Percentiles rank a stretch among this genome's conserved stretches.
phyloP scores from a whole-genome alignment of 2,329 filamentous ascomycete genomes.

The Fusarium abutilonis region DNA sequence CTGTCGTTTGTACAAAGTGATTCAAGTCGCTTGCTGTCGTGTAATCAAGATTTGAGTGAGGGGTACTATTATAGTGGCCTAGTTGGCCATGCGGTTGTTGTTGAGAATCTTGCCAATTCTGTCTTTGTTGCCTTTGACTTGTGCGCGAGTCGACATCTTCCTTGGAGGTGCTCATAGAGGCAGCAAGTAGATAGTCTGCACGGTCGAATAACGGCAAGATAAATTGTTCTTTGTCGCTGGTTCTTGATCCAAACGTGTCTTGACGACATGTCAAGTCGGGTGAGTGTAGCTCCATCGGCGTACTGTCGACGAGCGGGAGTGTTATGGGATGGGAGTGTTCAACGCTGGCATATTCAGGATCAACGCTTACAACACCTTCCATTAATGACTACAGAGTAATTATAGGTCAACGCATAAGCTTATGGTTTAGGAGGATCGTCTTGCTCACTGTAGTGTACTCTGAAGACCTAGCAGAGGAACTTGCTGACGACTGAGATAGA shows the following conservation, averaged over 20 bases:
- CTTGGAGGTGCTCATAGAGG: too few species aligned
- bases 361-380: neutral
- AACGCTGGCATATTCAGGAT: neutral
- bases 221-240: neutral
- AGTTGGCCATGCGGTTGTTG: fast-evolving
- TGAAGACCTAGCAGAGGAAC: fast-evolving
- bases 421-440: too few species aligned
- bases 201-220: neutral
- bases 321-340: neutral
- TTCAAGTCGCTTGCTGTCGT: fast-evolving
- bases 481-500: fast-evolving
- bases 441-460: neutral
- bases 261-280: neutral
- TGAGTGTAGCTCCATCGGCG: neutral
- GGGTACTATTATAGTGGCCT: fast-evolving
- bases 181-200: neutral
- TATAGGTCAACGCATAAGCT: neutral
- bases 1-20: fast-evolving
- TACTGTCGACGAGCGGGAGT: neutral
- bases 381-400: neutral
- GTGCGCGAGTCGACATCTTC: neutral
- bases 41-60: fast-evolving
- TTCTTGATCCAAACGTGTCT: neutral
- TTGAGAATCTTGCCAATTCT: too few species aligned
- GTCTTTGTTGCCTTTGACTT: neutral